phyloP scores from a whole-genome alignment of 192 early-diverging fungal species.

The Linnemannia exigua region DNA sequence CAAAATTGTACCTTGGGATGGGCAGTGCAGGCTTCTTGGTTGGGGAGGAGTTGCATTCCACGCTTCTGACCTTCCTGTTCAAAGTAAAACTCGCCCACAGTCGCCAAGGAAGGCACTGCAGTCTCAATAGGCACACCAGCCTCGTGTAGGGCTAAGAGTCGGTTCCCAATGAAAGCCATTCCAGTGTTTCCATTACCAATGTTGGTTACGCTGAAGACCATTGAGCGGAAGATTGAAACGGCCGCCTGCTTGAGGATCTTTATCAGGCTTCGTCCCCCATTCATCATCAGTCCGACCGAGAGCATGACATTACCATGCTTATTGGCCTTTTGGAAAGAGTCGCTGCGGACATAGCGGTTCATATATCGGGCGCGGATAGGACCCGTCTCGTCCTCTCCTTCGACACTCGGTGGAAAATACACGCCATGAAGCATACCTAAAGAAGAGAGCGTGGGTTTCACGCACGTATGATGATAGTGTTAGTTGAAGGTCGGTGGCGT shows the following conservation, averaged over 20 bases:
- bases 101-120: constrained; percentile 27
- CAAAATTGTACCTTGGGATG: constrained; percentile 45
- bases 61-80: constrained; percentile 6
- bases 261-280: neutral
- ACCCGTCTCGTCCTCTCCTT: neutral
- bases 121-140: constrained; percentile 33
- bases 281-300: constrained; percentile 24
- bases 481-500: neutral
- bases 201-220: constrained; percentile 16
- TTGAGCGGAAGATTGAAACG: neutral
- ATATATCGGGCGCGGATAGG: constrained; percentile 38
- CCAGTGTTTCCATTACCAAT: constrained; percentile 35
- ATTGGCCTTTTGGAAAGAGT: constrained; percentile 37
- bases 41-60: neutral
- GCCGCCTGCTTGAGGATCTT: neutral
- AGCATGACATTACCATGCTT: constrained; percentile 7
- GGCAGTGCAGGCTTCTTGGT: constrained; percentile 26
- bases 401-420: constrained; percentile 23
- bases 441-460: neutral
- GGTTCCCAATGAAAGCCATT: constrained; percentile 14
- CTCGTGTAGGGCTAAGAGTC: constrained; percentile 37
- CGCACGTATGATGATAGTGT: neutral
- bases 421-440: constrained; percentile 48
- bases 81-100: constrained; percentile 42
- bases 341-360: constrained; percentile 47